Evolutionary conservation across 1,284 basidiomycete species (phyloP), one percentile per base, ranked within the genome.

Genomic region (Phellinidium pouzarii): DNA sequence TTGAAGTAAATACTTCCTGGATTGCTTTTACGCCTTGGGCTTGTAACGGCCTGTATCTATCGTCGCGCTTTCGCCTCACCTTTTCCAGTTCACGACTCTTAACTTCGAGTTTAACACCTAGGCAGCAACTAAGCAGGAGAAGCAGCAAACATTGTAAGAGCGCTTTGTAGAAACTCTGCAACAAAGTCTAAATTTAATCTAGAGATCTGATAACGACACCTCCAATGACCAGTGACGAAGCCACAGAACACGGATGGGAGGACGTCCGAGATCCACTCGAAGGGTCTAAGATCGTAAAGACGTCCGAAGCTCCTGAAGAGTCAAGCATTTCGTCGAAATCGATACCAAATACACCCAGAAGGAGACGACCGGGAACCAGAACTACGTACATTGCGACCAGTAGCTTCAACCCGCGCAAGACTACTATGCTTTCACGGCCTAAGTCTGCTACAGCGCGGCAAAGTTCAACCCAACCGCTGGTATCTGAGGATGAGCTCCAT

Each of bases 401-500:
- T 20, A 37, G 38, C 27, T 12, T 31, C 23, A 26, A 14, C n/a
- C 43, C 53, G 5, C 22, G 53, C 20, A 50, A 48, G 34, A 17
- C 25, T n/a, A 12, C 27, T 3, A 22, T 14, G 14, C 7, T 43
- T 7, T n/a, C 48, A 11, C 48, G 48, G 6, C 27, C 31, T 9
- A 53, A 43, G 27, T 34, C 38, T 34, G 25, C 29, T 25, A 14
- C 34, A 11, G 17, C 40, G 12, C 19, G 36, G 7, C 46, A 40
- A 22, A 12, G 4, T 6, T 25, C 52, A 38, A 19, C 45, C 4
- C 50, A 27, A 17, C 34, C 43, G 3, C 25, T 53, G 4, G 43
- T 53, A 6, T 47, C 55, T 8, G 37, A 46, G 17, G 52, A 53
- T 11, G 55, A 57, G 29, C 36, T 57, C 23, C 44, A 57, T 36